Evolutionary conservation across 1,139 yeast genomes (phyloP).

Genomic region (Scheffersomyces titani): DNA sequence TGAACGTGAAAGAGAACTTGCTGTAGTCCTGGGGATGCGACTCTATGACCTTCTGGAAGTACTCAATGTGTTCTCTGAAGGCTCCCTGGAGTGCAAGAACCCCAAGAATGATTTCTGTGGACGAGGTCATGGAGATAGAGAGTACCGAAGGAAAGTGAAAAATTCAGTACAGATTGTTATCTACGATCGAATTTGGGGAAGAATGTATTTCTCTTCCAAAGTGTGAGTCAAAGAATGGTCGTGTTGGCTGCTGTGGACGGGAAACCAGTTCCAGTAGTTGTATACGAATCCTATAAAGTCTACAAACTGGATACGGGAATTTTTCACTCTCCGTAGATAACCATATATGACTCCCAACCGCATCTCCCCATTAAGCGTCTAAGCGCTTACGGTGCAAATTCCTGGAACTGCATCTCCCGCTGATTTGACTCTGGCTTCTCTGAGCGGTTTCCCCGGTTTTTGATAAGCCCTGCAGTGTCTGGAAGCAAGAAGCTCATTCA

Average conservation of each 20-base stretch:
- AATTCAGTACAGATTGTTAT: not conserved
- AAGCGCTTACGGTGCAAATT: not conserved
- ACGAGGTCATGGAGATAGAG: not conserved
- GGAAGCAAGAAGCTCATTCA: not conserved
- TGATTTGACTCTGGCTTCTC: not conserved
- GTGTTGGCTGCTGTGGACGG: not conserved
- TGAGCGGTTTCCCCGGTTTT: not conserved
- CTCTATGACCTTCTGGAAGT: slow-evolving; percentile 42
- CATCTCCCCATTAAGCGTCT: not conserved
- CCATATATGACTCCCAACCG: not conserved
- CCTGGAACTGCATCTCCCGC: not conserved
- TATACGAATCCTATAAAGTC: not conserved
- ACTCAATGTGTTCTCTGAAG: slow-evolving; percentile 67
- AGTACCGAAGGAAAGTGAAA: not conserved
- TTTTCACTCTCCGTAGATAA: not conserved
- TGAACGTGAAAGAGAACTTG: slow-evolving; percentile 25
- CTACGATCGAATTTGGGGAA: not conserved
- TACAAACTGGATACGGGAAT: not conserved
- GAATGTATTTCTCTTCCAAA: too few species aligned
- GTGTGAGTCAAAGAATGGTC: not conserved
- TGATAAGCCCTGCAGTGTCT: not conserved
- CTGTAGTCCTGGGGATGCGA: slow-evolving; percentile 16
- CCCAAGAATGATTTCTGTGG: slow-evolving; percentile 45
- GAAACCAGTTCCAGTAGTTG: not conserved
- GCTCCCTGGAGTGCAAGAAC: slow-evolving; percentile 85